Conservation (phyloP, 495 filamentous ascomycete species). For the Penicillium atrosanguineum region DNA sequence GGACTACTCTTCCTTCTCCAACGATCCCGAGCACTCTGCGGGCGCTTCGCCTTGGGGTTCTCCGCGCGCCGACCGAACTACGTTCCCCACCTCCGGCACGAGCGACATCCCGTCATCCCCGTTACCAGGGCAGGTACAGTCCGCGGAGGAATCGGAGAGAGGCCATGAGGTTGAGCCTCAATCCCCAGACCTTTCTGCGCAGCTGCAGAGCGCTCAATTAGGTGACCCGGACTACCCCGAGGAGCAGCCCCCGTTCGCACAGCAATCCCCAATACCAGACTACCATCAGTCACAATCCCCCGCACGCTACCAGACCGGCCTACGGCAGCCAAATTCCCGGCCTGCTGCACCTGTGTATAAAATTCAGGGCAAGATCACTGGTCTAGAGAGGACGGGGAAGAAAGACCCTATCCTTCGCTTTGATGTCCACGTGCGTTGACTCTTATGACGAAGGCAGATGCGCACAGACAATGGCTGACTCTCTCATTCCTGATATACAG, state of each 20-base stretch:
- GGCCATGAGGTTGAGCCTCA: slow-evolving; percentile 15
- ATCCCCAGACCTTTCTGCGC: slow-evolving; percentile 43
- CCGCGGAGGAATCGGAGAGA: slow-evolving; percentile 39
- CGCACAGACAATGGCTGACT: slow-evolving; percentile 6
- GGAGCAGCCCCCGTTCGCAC: slow-evolving; percentile 35
- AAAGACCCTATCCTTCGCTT: slow-evolving; percentile 96
- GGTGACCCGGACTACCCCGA: slow-evolving; percentile 37
- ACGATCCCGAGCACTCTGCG: slow-evolving; percentile 68
- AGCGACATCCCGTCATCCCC: slow-evolving; percentile 59
- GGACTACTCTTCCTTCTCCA: slow-evolving; percentile 80
- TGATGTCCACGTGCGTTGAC: slow-evolving; percentile 82
- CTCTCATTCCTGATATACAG: slow-evolving; percentile 41
- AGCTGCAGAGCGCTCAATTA: slow-evolving; percentile 42
- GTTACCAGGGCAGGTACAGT: slow-evolving; percentile 38
- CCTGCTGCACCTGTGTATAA: slow-evolving; percentile 67
- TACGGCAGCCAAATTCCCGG: slow-evolving; percentile 36
- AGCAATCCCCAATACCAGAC: slow-evolving; percentile 40
- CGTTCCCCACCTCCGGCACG: slow-evolving; percentile 48
- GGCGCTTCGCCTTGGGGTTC: slow-evolving; percentile 80
- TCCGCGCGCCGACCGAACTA: slow-evolving; percentile 59
- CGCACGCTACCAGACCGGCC: slow-evolving; percentile 47
- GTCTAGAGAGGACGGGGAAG: slow-evolving; percentile 84
- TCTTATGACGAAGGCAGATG: slow-evolving; percentile 1
- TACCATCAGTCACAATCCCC: slow-evolving; percentile 50
- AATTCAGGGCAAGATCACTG: slow-evolving; percentile 90